Base-by-base conservation (phyloP, 352 stramenopile genomes). In the Halophytophthora polymorphica region DNA sequence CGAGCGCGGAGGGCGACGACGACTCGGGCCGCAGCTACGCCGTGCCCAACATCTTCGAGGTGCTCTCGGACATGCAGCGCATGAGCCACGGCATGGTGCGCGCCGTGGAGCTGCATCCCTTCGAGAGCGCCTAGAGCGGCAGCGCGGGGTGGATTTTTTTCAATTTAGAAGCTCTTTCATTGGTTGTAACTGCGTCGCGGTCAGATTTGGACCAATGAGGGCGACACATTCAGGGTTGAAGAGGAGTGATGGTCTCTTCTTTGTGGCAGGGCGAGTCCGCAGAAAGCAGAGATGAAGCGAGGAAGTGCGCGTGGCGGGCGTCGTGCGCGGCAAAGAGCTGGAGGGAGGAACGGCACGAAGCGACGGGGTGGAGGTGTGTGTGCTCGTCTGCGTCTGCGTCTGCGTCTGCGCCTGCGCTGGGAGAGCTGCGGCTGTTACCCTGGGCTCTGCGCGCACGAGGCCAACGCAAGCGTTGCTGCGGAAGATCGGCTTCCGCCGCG, bases 41-140 rank as follows among this genome's bases (percentile, higher is more conserved):
- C 15, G 60, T 93, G 33, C 82, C 82, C 22, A 93, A 89, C 59
- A 69, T 89, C 46, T 87, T 89, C 37, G 79, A 93, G 54, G 64
- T 87, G 21, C 61, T 93, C 45, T 73, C 75, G 22, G 77, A 88
- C 48, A 93, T 93, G 71, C 70, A 85, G 53, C 75, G 62, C 22
- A 60, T 89, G 12, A 77, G 82, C 41, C 63, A 79, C 15, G 71
- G 70, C 35, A 90, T 93, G 63, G 69, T 90, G 47, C 44, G 69
- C 12, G 38, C 55, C 22, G 49, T 90, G 17, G 50, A 59, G 37
- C 40, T 93, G 33, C 71, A 88, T 48, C 78, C 80, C 10, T 86
- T 86, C 54, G 58, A 72, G 44, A 64, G 36, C 21, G 49, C 53
- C 75, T 90, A 80, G 62, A 78, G 34, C 45, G 54, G 23, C 60